Base-by-base conservation (phyloP, 177 flowering plant genomes). In the Vitis hybrid region DNA sequence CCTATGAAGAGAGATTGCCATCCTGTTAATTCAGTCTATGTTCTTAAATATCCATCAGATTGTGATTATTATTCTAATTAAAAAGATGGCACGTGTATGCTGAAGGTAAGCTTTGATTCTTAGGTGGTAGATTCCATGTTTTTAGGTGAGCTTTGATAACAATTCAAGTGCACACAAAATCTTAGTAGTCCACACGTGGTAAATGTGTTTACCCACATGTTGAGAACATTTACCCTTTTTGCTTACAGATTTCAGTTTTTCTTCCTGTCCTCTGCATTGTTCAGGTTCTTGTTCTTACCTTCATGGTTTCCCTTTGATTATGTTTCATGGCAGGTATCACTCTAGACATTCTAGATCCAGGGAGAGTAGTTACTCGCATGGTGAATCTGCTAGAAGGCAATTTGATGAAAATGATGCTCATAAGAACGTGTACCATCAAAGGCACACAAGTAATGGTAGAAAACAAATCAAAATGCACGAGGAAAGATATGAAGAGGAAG, bases 301-400 rank as follows among this genome's bases (percentile, higher is more conserved):
- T 57, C 10, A 5, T 68, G 20, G 18, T 64, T 13, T 50, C 15
- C 12, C 62, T 64, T 59, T 60, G n/a, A 66, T 71, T 28, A 54
- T 69, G 62, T 68, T 47, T 11, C 15, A 50, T 72, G 17, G 60
- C 83, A 88, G 96, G 80, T 70, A 71, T 51, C 73, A 33, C 57
- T 80, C 77, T 28, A 77, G 87, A 75, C 82, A 85, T 71, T 87
- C 88, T 31, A 83, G 79, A 59, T 83, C 89, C 14, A 82, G 78
- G 57, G 86, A 81, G n/a, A 58, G 15, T 11, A 77, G 75, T 57
- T 62, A 61, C 56, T 52, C 65, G n/a, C 65, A 66, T 59, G 53
- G 61, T 47, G 65, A 57, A 64, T 73, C 75, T 59, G 55, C 69
- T 31, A 78, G 80, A 75, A 80, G 73, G n/a, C 68, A 24, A 65